Evolutionary conservation across 371 early-diverging fungal species (phyloP), one percentile per base, ranked within the genome.

Genomic region (Capillidium rhysosporum): DNA sequence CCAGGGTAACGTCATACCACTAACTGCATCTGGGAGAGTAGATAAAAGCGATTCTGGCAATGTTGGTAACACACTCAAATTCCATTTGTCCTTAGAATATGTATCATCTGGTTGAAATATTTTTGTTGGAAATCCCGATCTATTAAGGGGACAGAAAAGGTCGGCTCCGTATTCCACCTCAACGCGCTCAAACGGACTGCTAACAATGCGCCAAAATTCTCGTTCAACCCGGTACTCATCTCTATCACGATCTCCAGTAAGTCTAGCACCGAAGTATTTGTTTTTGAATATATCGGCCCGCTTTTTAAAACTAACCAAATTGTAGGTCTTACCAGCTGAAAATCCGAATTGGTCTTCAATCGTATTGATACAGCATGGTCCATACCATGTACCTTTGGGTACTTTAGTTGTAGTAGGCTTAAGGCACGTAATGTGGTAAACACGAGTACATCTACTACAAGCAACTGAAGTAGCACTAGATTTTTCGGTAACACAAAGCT

Each of bases 131-230:
- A 89, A 89, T 1, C 85, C 89, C 54, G 84, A 84, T 63, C 97
- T 92, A 58, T 92, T 85, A 44, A 80, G 77, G 5, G 86, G 79
- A 16, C 91, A 81, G 59, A 89, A 92, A 49, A 93, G 65, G 63
- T 94, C 95, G 1, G 95, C 94, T 5, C 94, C 97, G 58, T 96
- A 94, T 65, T 92, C 92, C 0, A 96, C 93, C 59, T 89, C 83
- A 5, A 88, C 84, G 25, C 80, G 79, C 57, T 91, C 87, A 52
- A 82, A 82, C 1, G 89, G 79, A 29, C 80, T 79, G 40, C 87
- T 82, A 0, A 89, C 85, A 26, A 92, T 71, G 30, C 86, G 65
- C 97, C 97, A 96, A 61, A 94, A 96, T 65, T 92, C 93, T n/a
- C 70, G 62, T 65, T 96, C 96, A 24, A 84, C 79, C 76, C 8